A percentile compares a stretch with the other conserved stretches of the same genome.
These are phyloP conservation scores for Trichophyton benhamiae DNA, from an alignment of 2,329 filamentous ascomycete species.

Conservation along the genomic window DNA sequence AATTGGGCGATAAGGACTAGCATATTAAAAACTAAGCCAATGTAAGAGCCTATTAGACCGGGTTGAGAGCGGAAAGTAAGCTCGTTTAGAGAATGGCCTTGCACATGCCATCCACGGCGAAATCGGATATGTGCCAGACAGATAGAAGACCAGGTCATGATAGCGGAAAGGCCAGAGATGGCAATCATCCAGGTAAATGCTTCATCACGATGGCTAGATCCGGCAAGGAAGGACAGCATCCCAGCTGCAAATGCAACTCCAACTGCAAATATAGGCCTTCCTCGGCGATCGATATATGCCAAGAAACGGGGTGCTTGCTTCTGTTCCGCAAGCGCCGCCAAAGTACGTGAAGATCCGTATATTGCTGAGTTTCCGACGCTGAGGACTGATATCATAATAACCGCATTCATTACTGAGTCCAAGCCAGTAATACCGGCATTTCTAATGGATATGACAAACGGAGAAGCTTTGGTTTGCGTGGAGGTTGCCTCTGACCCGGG, in stretches of 20 bases:
- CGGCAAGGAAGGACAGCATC: slow-evolving; percentile 65
- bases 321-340: slow-evolving; percentile 64
- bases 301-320: slow-evolving; percentile 59
- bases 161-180: slow-evolving; percentile 51
- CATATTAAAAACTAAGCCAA: slow-evolving; percentile 48
- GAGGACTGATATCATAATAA: slow-evolving; percentile 60
- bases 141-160: slow-evolving; percentile 37
- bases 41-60: slow-evolving; percentile 48
- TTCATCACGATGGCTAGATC: slow-evolving; percentile 44
- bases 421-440: slow-evolving; percentile 56
- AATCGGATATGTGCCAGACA: slow-evolving; percentile 38
- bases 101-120: slow-evolving; percentile 29
- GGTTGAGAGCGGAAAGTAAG: slow-evolving; percentile 34
- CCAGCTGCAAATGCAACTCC: slow-evolving; percentile 61
- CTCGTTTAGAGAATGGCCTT: slow-evolving; percentile 25
- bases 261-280: slow-evolving; percentile 49
- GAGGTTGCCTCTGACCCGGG: slow-evolving; percentile 38
- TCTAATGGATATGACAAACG: slow-evolving; percentile 60
- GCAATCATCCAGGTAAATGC: slow-evolving; percentile 59
- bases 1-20: slow-evolving; percentile 69
- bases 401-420: slow-evolving; percentile 61
- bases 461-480: slow-evolving; percentile 54
- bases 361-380: slow-evolving; percentile 58
- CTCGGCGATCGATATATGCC: slow-evolving; percentile 53
- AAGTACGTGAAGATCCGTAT: slow-evolving; percentile 51